A percentile compares a stretch with the other conserved stretches of the same genome.
Conservation (phyloP, 2,329 filamentous ascomycete genomes). For the Teratosphaeria destructans region DNA sequence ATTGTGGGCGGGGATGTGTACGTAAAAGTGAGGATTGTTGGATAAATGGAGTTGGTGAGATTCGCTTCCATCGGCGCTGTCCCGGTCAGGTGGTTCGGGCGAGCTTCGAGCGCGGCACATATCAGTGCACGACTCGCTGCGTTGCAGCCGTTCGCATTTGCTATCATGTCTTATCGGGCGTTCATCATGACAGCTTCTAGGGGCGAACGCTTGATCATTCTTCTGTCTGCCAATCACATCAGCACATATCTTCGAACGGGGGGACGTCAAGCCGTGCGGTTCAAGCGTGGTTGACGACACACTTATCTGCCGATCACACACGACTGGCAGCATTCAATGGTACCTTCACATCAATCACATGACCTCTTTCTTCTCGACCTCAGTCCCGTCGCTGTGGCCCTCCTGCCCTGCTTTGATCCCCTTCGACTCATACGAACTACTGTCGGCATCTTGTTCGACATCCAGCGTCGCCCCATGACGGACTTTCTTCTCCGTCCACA, state of each 20-base stretch:
- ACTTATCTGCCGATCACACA: not conserved
- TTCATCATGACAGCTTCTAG: too few species aligned
- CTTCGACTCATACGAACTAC: not conserved
- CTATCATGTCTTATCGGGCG: too few species aligned
- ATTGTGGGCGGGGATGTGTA: not conserved
- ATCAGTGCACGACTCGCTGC: not conserved
- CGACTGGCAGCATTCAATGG: not conserved
- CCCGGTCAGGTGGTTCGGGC: too few species aligned
- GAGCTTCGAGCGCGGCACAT: not conserved
- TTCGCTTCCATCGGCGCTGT: not conserved
- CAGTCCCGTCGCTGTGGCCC: not conserved
- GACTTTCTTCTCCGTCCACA: not conserved
- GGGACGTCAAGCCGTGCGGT: too few species aligned
- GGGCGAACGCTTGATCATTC: too few species aligned
- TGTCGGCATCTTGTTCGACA: not conserved
- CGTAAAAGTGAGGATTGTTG: not conserved
- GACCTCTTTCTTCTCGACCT: not conserved
- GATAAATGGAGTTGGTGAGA: not conserved
- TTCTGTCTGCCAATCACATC: too few species aligned
- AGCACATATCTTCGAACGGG: too few species aligned
- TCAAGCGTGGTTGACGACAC: too few species aligned
- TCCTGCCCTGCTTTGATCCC: not conserved
- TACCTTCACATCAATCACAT: not conserved
- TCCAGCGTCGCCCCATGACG: not conserved
- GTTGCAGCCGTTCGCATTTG: not conserved